Base-by-base conservation (phyloP, 2,329 filamentous ascomycete genomes). In the Cladosporium sp. region DNA sequence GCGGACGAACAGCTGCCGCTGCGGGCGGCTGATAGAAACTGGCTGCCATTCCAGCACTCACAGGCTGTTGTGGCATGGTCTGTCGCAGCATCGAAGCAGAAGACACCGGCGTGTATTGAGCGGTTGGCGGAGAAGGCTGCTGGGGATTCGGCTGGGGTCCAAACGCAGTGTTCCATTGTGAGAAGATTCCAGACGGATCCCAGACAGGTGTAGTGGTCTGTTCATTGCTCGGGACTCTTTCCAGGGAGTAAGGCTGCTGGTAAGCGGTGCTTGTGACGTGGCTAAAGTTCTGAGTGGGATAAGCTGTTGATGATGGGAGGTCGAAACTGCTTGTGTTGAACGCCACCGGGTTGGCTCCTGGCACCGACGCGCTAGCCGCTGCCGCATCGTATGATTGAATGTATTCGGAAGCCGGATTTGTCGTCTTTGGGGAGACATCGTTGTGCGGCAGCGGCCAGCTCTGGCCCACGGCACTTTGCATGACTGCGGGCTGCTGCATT, bases 101-200 rank as follows among this genome's bases (percentile, higher is more conserved):
- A 39, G 71, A 68, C 5, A 65, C 68, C 58, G 67, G 67, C 64
- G 70, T 65, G 34, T 54, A 64, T 25, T 67, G 66, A 34, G 71
- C 56, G 74, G 74, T 64, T 49, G 79, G 79, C 69, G 79, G 79
- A 62, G 79, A 79, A 36, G 78, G 77, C 70, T 80, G 79, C 56
- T 78, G 77, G 60, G 78, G 75, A 63, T 76, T 73, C 67, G 77
- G 73, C 73, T 79, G 76, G 58, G 87, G 88, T 78, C 89, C 91
- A 81, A 97, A 98, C 70, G 94, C 93, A 75, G 91, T 89, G 79
- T 96, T 93, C 93, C 94, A 98, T 83, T 97, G 92, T 78, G 93
- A 96, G 73, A 68, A 70, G 66, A 76, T 76, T 43, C 73, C 72
- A 26, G 74, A 76, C 4, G 74, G 74, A 68, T 76, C 74, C 74